A percentile compares a stretch with the other conserved stretches of the same genome.
phyloP scores from a whole-genome alignment of 306 rosid species.

The Sechiopsis laciniata region DNA sequence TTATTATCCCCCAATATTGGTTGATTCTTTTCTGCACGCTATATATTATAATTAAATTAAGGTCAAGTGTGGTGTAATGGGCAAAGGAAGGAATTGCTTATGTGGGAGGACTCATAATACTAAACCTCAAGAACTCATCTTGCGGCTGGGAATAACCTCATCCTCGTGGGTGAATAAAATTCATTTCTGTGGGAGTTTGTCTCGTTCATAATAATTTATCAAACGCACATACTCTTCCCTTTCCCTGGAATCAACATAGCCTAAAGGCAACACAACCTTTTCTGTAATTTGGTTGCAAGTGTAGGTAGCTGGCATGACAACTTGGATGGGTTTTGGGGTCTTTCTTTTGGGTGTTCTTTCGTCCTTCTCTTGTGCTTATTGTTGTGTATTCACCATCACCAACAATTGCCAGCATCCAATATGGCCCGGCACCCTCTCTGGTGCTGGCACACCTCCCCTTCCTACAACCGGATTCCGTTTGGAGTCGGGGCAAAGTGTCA shows the following conservation, averaged over 20 bases:
- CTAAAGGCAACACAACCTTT: neutral
- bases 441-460: conserved; percentile 54
- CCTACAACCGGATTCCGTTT: conserved; percentile 54
- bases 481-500: conserved; percentile 40
- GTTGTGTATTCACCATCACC: conserved; percentile 49
- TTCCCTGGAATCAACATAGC: conserved; percentile 6
- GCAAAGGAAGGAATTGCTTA: conserved; percentile 71
- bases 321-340: conserved; percentile 23
- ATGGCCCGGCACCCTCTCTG: conserved; percentile 84
- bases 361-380: conserved; percentile 28
- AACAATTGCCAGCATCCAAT: conserved; percentile 69
- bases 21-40: neutral
- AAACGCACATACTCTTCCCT: neutral
- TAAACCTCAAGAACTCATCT: conserved; percentile 50
- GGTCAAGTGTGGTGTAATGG: conserved; percentile 16
- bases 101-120: conserved; percentile 53
- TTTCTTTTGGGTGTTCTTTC: conserved; percentile 23
- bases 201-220: neutral
- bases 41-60: neutral
- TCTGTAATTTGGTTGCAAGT: neutral
- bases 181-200: conserved; percentile 26
- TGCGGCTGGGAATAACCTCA: conserved; percentile 36
- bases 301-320: conserved; percentile 1
- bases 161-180: conserved; percentile 29
- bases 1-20: neutral